Percentiles rank a stretch among this genome's conserved stretches.
Conservation (phyloP, 495 filamentous ascomycete genomes). For the Darksidea phi region DNA sequence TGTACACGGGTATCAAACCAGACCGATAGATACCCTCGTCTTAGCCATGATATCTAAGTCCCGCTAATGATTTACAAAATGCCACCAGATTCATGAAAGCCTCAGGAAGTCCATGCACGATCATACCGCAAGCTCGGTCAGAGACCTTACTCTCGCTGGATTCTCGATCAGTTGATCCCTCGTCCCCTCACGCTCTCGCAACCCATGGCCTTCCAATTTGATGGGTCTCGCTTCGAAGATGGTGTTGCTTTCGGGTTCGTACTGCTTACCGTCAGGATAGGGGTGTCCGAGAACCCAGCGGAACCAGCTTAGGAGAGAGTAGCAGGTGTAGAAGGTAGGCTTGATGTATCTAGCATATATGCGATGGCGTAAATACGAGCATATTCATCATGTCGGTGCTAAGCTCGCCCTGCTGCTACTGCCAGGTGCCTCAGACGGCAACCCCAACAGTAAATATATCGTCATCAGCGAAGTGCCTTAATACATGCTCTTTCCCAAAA, state of each 20-base stretch:
- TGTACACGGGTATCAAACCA: no score
- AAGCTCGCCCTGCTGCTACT: no score
- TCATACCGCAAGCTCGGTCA: constrained; percentile 44
- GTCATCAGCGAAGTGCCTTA: no score
- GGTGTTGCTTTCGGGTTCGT: constrained; percentile 58
- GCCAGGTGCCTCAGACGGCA: no score
- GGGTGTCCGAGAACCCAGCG: constrained; percentile 56
- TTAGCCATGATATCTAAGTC: no score
- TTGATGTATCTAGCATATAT: constrained; percentile 50
- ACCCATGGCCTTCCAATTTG: constrained; percentile 57
- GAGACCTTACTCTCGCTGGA: constrained; percentile 55
- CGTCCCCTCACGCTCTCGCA: constrained; percentile 47
- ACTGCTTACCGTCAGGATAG: constrained; percentile 59
- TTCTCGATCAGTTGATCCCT: constrained; percentile 43
- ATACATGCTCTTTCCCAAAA: constrained; percentile 33
- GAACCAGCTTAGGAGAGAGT: constrained; percentile 56
- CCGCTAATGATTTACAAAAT: no score
- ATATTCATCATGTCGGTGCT: no score
- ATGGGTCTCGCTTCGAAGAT: constrained; percentile 59
- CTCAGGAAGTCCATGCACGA: neutral
- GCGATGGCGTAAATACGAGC: no score
- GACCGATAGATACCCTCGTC: no score
- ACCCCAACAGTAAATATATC: no score
- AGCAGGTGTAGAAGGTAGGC: constrained; percentile 61
- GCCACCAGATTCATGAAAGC: no score